Evolutionary conservation across 2,329 filamentous ascomycete genomes (phyloP).

Genomic region (Diatrype stigma): DNA sequence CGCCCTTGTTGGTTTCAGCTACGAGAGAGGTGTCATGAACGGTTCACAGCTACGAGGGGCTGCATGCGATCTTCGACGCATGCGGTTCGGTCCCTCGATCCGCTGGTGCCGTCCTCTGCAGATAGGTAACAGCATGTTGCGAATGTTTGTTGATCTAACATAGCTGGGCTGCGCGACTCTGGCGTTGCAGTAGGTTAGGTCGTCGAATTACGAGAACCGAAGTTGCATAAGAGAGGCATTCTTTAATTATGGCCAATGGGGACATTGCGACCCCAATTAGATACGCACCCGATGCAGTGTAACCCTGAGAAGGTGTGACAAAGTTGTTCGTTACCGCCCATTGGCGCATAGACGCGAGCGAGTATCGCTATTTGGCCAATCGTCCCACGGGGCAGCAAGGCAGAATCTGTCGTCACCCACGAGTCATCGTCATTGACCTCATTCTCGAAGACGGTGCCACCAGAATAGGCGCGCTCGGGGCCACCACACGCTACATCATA

Average conservation of each 20-base stretch:
- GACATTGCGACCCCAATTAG: background rate
- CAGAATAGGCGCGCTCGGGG: background rate
- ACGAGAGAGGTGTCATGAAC: too few relatives aligned
- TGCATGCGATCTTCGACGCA: too few relatives aligned
- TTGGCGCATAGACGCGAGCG: background rate
- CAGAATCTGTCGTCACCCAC: background rate
- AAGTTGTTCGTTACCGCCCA: background rate
- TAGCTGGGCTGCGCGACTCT: too few relatives aligned
- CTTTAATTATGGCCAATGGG: background rate
- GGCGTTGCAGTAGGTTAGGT: too few relatives aligned
- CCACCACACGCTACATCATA: background rate
- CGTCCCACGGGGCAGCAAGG: background rate
- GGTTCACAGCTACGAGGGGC: too few relatives aligned
- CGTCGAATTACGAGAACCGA: background rate
- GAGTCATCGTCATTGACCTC: background rate
- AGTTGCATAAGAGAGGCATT: background rate
- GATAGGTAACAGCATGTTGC: too few relatives aligned
- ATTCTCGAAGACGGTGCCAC: background rate
- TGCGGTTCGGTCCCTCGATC: too few relatives aligned
- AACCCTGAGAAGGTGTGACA: background rate
- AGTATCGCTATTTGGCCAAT: background rate
- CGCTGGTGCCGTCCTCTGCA: too few relatives aligned
- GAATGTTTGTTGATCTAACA: too few relatives aligned
- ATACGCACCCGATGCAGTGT: background rate
- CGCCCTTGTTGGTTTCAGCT: too few relatives aligned